These are phyloP conservation scores for Fusarium piperis DNA, from an alignment of 2,329 filamentous ascomycete genomes.

Conservation along the genomic window DNA sequence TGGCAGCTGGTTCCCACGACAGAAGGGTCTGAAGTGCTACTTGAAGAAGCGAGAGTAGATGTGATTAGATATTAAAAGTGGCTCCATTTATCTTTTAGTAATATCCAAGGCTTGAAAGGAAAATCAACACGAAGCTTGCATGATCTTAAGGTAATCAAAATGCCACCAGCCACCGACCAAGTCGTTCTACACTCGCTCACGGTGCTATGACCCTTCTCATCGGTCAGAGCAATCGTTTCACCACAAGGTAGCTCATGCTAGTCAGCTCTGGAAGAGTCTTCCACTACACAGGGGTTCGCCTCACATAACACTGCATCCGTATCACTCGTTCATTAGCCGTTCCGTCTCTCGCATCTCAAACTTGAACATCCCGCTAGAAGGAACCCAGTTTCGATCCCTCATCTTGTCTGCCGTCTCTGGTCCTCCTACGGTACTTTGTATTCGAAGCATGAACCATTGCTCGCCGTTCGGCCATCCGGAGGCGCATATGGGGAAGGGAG, in stretches of 20 bases:
- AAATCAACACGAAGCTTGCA: too few species aligned
- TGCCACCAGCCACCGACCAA: too few species aligned
- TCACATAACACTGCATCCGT: too few species aligned
- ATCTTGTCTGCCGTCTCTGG: constrained; percentile 47
- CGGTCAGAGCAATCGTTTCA: too few species aligned
- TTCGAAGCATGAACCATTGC: constrained; percentile 36
- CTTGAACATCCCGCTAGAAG: constrained; percentile 47
- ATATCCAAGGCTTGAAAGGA: neutral
- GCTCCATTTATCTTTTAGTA: neutral
- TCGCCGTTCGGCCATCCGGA: constrained; percentile 45
- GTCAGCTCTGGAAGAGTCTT: too few species aligned
- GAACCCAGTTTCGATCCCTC: constrained; percentile 42
- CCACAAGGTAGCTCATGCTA: too few species aligned
- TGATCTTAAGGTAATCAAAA: too few species aligned
- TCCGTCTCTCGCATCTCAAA: constrained; percentile 31
- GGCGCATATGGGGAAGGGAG: constrained; percentile 69
- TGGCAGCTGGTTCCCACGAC: constrained; percentile 16
- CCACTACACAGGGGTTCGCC: too few species aligned
- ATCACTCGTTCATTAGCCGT: neutral
- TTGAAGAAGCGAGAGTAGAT: neutral
- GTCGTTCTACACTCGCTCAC: too few species aligned
- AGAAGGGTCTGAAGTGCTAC: constrained; percentile 2
- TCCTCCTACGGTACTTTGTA: constrained; percentile 47
- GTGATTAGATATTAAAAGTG: neutral
- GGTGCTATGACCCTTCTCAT: too few species aligned